Base-by-base conservation (phyloP, 2,329 filamentous ascomycete species). In the Paecilomyces sp. region DNA sequence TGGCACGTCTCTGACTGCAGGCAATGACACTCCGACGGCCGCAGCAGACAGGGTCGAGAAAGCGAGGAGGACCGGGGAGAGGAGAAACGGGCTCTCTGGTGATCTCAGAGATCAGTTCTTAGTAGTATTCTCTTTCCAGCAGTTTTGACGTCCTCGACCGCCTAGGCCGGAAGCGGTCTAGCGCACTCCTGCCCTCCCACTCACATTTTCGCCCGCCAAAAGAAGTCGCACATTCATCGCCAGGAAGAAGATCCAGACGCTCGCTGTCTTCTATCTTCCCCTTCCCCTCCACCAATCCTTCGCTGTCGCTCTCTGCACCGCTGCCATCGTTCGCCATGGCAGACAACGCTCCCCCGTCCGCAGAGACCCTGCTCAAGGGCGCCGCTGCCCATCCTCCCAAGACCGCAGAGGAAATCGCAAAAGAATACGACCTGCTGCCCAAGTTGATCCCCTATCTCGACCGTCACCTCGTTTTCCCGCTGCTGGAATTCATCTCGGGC, bases 401-500 rank as follows among this genome's bases (percentile, higher is more conserved):
- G 61, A 69, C 68, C 62, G 70, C 70, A 67, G 75, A 73, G 68
- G 83, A 85, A 73, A 82, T 88, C 77, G 85, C 84, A 71, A 85
- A 86, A 75, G 81, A 89, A 75, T 86, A 91, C 80, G 89, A 88
- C 75, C 85, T 97, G 65, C 85, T 97, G 70, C 90, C 91, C 70
- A 92, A 92, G 79, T 83, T 99, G 72, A 89, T 97, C 74, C 88
- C 88, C 67, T 88, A 95, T 77, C 90, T 99, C 77, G 94, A 97
- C 82, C 88, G 94, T 68, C 94, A 99, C 77, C 84, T 99, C 70
- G 90, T 97, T 73, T 99, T 96, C 80, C 94, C 94, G 66, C 85
- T 99, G 65, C 88, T 99, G 74, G 92, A 97, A 80, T 97, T 96
- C 78, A 84, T 89, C 71, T 88, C 88, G 71, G 87, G 88, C 73